A percentile compares a stretch with the other conserved stretches of the same genome.
phyloP scores from a whole-genome alignment of 495 filamentous ascomycete genomes.

The Tetracladium setigerum region DNA sequence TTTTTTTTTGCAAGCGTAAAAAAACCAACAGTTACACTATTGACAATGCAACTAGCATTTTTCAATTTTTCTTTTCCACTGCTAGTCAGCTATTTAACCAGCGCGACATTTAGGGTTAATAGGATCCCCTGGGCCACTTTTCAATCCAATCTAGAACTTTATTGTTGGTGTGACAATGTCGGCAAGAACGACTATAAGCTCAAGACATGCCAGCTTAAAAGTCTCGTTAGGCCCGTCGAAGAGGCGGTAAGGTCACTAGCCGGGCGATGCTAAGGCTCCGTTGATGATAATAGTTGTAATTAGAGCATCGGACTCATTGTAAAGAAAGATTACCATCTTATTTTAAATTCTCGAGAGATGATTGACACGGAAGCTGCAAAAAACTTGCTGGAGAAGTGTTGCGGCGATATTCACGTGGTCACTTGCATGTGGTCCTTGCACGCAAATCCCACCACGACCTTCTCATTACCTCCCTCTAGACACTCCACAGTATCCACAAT shows the following conservation, averaged over 20 bases:
- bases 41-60: no score
- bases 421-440: neutral
- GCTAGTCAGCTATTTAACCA: no score
- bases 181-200: slow-evolving; percentile 11
- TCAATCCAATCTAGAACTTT: slow-evolving; percentile 5
- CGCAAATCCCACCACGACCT: neutral
- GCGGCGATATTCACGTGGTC: neutral
- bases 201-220: slow-evolving; percentile 3
- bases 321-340: no score
- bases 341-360: no score
- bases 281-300: no score
- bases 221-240: slow-evolving; percentile 6
- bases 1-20: no score
- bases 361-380: neutral
- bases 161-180: slow-evolving; percentile 14
- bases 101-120: no score
- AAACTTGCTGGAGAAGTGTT: neutral
- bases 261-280: no score
- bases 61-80: no score
- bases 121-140: neutral
- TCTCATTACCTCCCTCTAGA: neutral
- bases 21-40: no score
- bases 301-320: no score
- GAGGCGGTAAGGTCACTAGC: no score
- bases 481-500: neutral